These are phyloP conservation scores for Colletotrichum tamarilloi DNA, from an alignment of 2,329 filamentous ascomycete species.

Conservation along the genomic window DNA sequence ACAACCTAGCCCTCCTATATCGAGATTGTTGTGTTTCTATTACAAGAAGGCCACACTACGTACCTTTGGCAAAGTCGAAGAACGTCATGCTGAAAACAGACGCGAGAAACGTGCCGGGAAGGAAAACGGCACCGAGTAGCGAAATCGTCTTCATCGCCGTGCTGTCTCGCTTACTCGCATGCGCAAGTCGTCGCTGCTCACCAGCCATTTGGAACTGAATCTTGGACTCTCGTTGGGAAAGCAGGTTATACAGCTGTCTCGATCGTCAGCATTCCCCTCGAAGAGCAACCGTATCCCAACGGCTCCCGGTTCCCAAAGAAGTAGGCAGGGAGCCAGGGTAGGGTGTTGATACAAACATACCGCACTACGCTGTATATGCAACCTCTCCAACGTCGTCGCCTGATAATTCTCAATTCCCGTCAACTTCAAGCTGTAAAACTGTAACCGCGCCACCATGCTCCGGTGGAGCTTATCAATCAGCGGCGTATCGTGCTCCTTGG, in stretches of 20 bases:
- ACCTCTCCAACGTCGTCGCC: constrained; percentile 68
- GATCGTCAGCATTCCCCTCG: constrained; percentile 7
- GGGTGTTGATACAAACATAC: constrained; percentile 51
- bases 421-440: constrained; percentile 71
- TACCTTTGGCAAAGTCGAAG: constrained; percentile 68
- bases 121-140: constrained; percentile 71
- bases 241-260: constrained; percentile 71
- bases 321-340: not conserved
- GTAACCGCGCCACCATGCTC: constrained; percentile 64
- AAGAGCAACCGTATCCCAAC: not conserved
- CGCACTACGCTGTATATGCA: constrained; percentile 71
- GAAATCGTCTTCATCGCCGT: constrained; percentile 75
- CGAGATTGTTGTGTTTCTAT: not conserved
- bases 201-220: constrained; percentile 72
- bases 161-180: constrained; percentile 70
- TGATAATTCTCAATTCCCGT: constrained; percentile 72
- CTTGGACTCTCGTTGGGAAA: constrained; percentile 72
- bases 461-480: constrained; percentile 59
- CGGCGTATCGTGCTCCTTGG: constrained; percentile 41
- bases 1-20: too few species aligned
- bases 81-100: constrained; percentile 76
- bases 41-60: constrained; percentile 37
- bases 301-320: too few species aligned
- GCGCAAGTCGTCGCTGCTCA: constrained; percentile 68
- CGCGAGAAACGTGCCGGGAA: constrained; percentile 71